Percentiles rank a stretch among this genome's conserved stretches.
phyloP scores from a whole-genome alignment of 805 yeast genomes.

The Jamesozyma lodderae region DNA sequence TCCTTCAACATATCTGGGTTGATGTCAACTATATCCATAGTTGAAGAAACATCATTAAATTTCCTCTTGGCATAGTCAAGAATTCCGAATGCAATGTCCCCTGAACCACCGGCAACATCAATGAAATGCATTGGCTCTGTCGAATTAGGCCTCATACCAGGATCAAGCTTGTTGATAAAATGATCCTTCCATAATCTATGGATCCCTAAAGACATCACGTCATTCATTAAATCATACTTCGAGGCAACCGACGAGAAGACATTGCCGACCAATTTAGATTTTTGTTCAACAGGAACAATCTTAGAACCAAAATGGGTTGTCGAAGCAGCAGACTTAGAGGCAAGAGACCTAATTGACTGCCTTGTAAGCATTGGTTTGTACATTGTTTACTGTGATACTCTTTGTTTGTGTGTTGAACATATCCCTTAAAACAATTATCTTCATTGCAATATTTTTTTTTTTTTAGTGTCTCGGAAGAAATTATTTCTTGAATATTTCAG shows the following conservation, averaged over 20 bases:
- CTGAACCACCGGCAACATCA: conserved; percentile 98
- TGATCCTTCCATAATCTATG: conserved; percentile 94
- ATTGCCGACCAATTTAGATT: conserved; percentile 72
- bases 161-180: conserved; percentile 78
- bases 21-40: conserved; percentile 90
- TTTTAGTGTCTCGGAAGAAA: too few species aligned
- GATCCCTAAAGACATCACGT: conserved; percentile 92
- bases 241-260: conserved; percentile 94
- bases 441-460: too few species aligned
- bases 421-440: too few species aligned
- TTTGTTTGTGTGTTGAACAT: too few species aligned
- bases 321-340: conserved; percentile 1
- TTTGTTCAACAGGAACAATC: conserved; percentile 69
- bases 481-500: too few species aligned
- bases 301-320: conserved; percentile 88
- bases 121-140: conserved; percentile 74
- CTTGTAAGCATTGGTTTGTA: conserved; percentile 1
- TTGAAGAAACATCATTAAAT: conserved; percentile 63
- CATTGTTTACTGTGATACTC: too few species aligned
- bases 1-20: conserved; percentile 93
- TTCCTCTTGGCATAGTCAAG: conserved; percentile 79
- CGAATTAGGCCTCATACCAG: conserved; percentile 82
- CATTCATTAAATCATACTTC: conserved; percentile 93
- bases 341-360: conserved; percentile 1
- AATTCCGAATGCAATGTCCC: conserved; percentile 94